A percentile compares a stretch with the other conserved stretches of the same genome.
These are phyloP conservation scores for Lichtheimia ornata DNA, from an alignment of 371 early-diverging fungal species.

Conservation along the genomic window DNA sequence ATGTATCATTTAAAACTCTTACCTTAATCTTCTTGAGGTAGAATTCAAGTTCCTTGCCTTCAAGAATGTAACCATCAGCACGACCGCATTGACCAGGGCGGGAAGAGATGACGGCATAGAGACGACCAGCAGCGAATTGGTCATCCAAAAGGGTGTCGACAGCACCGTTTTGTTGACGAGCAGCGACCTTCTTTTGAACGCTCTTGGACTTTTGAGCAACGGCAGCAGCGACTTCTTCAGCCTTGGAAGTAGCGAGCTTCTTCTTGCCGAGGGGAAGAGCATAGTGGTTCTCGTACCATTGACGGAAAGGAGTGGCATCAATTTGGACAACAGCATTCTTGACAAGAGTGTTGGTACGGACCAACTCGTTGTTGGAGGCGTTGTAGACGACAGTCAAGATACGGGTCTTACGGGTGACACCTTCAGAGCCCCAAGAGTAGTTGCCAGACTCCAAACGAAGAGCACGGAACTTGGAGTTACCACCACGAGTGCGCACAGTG, in stretches of 20 bases:
- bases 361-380: constrained; percentile 99
- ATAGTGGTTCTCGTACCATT: constrained; percentile 98
- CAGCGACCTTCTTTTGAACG: constrained; percentile 86
- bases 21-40: constrained; percentile 91
- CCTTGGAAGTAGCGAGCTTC: constrained; percentile 65
- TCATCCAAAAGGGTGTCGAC: constrained; percentile 90
- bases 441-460: constrained; percentile 97
- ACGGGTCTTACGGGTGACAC: constrained; percentile 93
- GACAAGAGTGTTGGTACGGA: constrained; percentile 99
- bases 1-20: background rate
- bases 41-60: constrained; percentile 98
- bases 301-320: constrained; percentile 98
- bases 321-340: constrained; percentile 99
- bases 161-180: constrained; percentile 80
- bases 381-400: constrained; percentile 98
- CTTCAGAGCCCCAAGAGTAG: constrained; percentile 98
- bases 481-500: constrained; percentile 93
- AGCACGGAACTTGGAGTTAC: constrained; percentile 98
- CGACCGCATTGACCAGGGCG: constrained; percentile 99
- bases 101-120: constrained; percentile 94
- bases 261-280: constrained; percentile 88
- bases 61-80: constrained; percentile 98
- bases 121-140: constrained; percentile 96
- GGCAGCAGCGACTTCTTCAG: background rate
- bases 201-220: constrained; percentile 75